Conservation (phyloP, 345 rosid species). For the Acer saccharum region DNA sequence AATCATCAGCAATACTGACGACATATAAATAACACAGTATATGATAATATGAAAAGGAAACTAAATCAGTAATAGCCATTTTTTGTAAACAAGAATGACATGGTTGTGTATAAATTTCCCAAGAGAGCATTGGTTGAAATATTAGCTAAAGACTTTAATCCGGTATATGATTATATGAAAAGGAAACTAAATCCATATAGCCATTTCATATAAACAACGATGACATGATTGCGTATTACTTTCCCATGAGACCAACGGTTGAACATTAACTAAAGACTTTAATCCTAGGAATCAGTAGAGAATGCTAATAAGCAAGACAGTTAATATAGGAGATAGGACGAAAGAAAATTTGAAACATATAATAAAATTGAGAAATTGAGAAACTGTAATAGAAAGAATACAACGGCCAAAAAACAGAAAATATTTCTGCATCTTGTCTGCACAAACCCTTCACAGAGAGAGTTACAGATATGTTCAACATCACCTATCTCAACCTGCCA, state of each 20-base stretch:
- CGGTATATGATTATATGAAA: neutral
- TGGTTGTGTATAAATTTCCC: slow-evolving; percentile 10
- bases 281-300: neutral
- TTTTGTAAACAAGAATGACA: neutral
- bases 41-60: too few species aligned
- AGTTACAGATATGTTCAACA: neutral
- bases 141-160: slow-evolving; percentile 4
- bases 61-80: too few species aligned
- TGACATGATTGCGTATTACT: neutral
- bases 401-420: neutral
- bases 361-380: neutral
- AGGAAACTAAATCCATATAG: neutral
- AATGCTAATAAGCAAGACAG: neutral
- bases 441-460: neutral
- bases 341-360: neutral
- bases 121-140: neutral
- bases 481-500: neutral
- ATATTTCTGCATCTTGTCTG: neutral
- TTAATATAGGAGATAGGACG: neutral
- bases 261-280: neutral
- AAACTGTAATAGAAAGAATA: neutral
- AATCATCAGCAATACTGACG: neutral
- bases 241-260: neutral
- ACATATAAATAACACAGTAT: neutral
- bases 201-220: neutral